Percentiles rank a stretch among this genome's conserved stretches.
These are phyloP conservation scores for Claviceps cyperi DNA, from an alignment of 2,329 filamentous ascomycete genomes.

Conservation along the genomic window DNA sequence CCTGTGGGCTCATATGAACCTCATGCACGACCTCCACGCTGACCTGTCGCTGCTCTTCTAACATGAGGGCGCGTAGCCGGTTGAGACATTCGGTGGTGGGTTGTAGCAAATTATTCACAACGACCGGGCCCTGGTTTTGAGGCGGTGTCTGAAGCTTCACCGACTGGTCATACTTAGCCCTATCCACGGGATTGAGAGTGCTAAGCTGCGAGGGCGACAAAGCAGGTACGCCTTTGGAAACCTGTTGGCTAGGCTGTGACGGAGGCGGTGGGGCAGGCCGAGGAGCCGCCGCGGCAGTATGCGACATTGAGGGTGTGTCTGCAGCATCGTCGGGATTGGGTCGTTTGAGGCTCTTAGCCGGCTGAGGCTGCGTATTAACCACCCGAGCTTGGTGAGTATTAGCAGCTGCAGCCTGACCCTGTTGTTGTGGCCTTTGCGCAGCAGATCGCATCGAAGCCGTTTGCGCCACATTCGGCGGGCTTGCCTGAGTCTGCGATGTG, in stretches of 20 bases:
- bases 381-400: conserved; percentile 10
- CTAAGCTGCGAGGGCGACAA: conserved; percentile 23
- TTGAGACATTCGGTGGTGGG: conserved; percentile 12
- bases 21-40: conserved; percentile 26
- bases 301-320: conserved; percentile 15
- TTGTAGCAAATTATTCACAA: conserved; percentile 8
- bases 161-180: conserved; percentile 27
- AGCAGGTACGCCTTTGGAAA: conserved; percentile 11
- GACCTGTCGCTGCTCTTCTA: conserved; percentile 27
- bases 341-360: conserved; percentile 34
- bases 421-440: conserved; percentile 16
- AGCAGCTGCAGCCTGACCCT: conserved; percentile 9
- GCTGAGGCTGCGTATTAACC: conserved; percentile 11
- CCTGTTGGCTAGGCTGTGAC: conserved; percentile 13
- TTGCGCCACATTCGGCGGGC: conserved; percentile 30
- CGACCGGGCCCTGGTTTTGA: conserved; percentile 9
- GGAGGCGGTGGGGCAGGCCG: conserved; percentile 12
- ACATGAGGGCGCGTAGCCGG: conserved; percentile 21
- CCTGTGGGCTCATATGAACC: conserved; percentile 31
- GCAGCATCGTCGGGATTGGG: conserved; percentile 30
- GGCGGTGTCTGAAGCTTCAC: conserved; percentile 16
- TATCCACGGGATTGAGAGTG: conserved; percentile 29
- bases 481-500: conserved; percentile 24
- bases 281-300: conserved; percentile 6
- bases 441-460: conserved; percentile 16